phyloP scores from a whole-genome alignment of 2,329 filamentous ascomycete species.

The Sordariomycetes sp. region DNA sequence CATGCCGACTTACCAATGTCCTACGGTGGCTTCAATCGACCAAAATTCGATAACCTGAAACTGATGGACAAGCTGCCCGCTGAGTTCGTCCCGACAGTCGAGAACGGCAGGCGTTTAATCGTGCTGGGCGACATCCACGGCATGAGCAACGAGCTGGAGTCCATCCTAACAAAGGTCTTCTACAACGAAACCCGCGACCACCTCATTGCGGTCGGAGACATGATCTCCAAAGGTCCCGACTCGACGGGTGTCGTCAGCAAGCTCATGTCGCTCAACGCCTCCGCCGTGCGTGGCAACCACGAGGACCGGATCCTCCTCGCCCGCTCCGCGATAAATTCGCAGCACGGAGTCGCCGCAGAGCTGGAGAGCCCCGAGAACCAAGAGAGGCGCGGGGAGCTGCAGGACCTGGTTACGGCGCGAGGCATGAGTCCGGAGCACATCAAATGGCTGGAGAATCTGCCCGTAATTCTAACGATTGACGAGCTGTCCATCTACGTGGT shows the following conservation, averaged over 20 bases:
- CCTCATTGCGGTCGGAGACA: conserved; percentile 67
- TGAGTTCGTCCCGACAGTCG: conserved; percentile 18
- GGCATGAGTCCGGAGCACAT: conserved; percentile 49
- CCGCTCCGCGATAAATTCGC: conserved; percentile 25
- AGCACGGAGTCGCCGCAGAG: conserved; percentile 15
- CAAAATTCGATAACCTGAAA: conserved; percentile 20
- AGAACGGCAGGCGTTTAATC: conserved; percentile 53
- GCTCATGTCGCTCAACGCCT: conserved; percentile 64
- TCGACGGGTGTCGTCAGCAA: conserved; percentile 68
- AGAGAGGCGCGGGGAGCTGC: conserved; percentile 21
- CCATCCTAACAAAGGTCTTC: conserved; percentile 56
- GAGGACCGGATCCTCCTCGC: conserved; percentile 77
- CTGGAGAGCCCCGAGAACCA: conserved; percentile 11
- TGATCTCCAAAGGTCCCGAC: conserved; percentile 82
- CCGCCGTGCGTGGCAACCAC: conserved; percentile 83
- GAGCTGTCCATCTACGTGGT: conserved; percentile 58
- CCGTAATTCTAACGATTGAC: conserved; percentile 72
- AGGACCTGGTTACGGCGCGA: conserved; percentile 46
- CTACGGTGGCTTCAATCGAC: conserved; percentile 29
- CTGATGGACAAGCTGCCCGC: conserved; percentile 19
- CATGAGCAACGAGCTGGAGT: conserved; percentile 58
- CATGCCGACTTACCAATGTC: conserved; percentile 26
- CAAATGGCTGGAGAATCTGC: conserved; percentile 59
- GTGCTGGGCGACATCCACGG: conserved; percentile 92
- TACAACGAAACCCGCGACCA: conserved; percentile 57